A percentile compares a stretch with the other conserved stretches of the same genome.
These are phyloP conservation scores for Nissolia schottii DNA, from an alignment of 306 rosid species.

Conservation along the genomic window DNA sequence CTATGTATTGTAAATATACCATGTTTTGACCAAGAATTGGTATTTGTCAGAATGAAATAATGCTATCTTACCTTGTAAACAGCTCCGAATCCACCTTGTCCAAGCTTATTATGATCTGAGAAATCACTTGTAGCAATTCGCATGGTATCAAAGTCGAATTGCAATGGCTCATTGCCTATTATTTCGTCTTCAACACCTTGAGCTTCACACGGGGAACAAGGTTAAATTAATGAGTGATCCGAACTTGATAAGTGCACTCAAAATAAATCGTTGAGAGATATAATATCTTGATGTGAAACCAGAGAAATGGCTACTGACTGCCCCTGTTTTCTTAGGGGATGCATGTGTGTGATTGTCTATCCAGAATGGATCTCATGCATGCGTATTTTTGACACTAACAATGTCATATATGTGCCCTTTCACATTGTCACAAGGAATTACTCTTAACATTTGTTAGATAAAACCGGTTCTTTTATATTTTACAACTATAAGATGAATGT, in stretches of 20 bases:
- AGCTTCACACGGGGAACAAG: neutral
- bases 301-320: neutral
- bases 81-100: conserved; percentile 38
- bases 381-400: too few relatives aligned
- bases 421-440: neutral
- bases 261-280: neutral
- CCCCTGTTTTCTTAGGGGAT: neutral
- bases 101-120: conserved; percentile 31
- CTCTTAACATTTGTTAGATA: neutral
- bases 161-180: neutral
- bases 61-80: conserved; percentile 25
- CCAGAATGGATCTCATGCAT: too few relatives aligned
- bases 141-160: conserved; percentile 20
- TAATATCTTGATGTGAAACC: neutral
- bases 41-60: neutral
- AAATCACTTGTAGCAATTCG: conserved; percentile 28
- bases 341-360: too few relatives aligned
- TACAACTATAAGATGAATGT: too few relatives aligned
- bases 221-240: neutral
- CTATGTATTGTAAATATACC: too few relatives aligned
- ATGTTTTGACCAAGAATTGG: neutral
- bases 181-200: conserved; percentile 13
- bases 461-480: neutral
- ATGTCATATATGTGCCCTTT: too few relatives aligned
- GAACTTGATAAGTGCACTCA: neutral